phyloP scores from a whole-genome alignment of 805 yeast species.

The Yarrowia sp. region DNA sequence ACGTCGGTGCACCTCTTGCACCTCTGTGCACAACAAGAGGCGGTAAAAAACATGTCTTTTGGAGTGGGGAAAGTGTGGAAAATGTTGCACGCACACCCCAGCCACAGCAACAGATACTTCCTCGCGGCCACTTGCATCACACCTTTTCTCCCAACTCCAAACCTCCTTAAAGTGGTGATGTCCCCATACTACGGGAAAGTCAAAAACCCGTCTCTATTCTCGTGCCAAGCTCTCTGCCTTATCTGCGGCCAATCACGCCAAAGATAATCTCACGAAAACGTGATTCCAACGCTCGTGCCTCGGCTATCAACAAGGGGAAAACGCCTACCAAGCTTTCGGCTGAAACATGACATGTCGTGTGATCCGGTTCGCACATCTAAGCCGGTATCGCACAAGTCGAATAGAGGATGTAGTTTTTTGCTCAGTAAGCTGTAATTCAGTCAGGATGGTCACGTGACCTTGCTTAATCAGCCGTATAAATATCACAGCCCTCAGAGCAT shows the following conservation, averaged over 20 bases:
- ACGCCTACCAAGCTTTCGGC: neutral
- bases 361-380: too few relatives aligned
- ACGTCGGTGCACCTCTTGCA: neutral
- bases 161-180: neutral
- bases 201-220: neutral
- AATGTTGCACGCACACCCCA: too few relatives aligned
- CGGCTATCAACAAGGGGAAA: conserved; percentile 11
- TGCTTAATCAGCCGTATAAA: too few relatives aligned
- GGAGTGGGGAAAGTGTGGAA: too few relatives aligned
- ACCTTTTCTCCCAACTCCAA: neutral
- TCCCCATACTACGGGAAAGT: neutral
- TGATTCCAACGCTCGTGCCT: conserved; percentile 2
- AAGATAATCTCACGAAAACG: neutral
- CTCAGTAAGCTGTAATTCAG: too few relatives aligned
- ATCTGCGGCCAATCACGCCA: neutral
- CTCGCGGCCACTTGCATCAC: too few relatives aligned
- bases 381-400: too few relatives aligned
- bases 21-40: neutral
- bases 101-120: too few relatives aligned
- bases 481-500: too few relatives aligned
- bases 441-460: too few relatives aligned
- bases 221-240: neutral
- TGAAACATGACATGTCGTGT: neutral
- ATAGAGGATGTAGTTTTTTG: too few relatives aligned
- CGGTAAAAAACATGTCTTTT: neutral